Percentiles rank a stretch among this genome's conserved stretches.
phyloP scores from a whole-genome alignment of 2,329 filamentous ascomycete species.

The Periglandula ipomoeae region DNA sequence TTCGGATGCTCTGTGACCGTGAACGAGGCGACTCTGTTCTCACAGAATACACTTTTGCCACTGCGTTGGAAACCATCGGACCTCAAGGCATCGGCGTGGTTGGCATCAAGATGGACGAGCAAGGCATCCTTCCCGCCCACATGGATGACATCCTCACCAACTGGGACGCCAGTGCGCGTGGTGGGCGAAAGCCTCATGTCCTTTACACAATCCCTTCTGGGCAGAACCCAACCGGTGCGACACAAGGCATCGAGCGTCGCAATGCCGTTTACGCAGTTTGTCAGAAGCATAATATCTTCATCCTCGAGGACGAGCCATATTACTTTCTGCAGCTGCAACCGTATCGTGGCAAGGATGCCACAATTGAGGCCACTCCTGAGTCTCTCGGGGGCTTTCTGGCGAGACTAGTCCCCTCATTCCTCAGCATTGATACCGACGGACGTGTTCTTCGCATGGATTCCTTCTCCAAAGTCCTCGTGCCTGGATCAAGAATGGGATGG shows the following conservation, averaged over 20 bases:
- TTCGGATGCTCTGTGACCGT: constrained; percentile 68
- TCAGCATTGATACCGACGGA: constrained; percentile 77
- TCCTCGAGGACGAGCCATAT: constrained; percentile 90
- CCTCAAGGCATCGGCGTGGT: constrained; percentile 44
- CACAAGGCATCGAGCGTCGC: constrained; percentile 59
- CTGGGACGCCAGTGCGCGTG: constrained; percentile 38
- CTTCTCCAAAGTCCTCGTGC: constrained; percentile 84
- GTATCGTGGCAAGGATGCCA: constrained; percentile 49
- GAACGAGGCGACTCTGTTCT: constrained; percentile 67
- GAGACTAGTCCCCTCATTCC: constrained; percentile 62
- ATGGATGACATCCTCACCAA: constrained; percentile 41
- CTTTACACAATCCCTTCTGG: constrained; percentile 62
- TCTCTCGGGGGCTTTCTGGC: no score
- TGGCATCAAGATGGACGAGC: constrained; percentile 41
- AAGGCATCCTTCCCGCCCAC: constrained; percentile 42
- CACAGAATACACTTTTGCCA: constrained; percentile 84
- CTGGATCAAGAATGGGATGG: constrained; percentile 79
- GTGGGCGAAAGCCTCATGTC: constrained; percentile 42
- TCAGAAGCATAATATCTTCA: constrained; percentile 75
- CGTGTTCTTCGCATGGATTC: constrained; percentile 86
- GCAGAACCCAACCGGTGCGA: constrained; percentile 86
- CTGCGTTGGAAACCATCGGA: constrained; percentile 49
- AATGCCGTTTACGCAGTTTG: constrained; percentile 67
- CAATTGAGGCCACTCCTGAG: no score
- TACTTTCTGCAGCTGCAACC: constrained; percentile 87